Conservation (phyloP, 768 basidiomycete species). For the Lentinula sp. region DNA sequence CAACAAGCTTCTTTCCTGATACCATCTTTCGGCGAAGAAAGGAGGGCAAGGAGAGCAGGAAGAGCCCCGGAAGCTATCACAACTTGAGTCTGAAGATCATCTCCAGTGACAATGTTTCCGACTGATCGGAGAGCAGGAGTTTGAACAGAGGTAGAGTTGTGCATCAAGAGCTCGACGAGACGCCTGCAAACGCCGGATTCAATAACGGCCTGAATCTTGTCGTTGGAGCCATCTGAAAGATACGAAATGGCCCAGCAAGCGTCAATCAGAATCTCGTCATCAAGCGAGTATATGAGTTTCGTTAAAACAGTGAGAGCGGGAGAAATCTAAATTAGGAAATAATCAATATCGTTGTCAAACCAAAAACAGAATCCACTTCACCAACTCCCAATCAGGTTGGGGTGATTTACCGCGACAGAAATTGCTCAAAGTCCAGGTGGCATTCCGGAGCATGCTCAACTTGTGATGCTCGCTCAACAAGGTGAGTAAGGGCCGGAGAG, state of each 20-base stretch:
- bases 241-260: conserved; percentile 99
- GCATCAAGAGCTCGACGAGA: conserved; percentile 95
- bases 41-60: conserved; percentile 84
- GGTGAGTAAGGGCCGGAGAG: conserved; percentile 85
- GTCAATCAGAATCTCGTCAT: conserved; percentile 98
- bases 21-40: conserved; percentile 96
- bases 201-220: conserved; percentile 99
- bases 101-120: conserved; percentile 98
- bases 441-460: conserved; percentile 96
- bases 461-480: conserved; percentile 96
- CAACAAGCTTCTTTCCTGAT: conserved; percentile 99
- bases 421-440: conserved; percentile 99
- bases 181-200: conserved; percentile 97
- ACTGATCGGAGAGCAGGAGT: conserved; percentile 98
- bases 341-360: conserved; percentile 13
- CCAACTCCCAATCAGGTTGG: conserved; percentile 97
- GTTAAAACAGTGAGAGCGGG: conserved; percentile 95
- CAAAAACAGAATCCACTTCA: conserved; percentile 31
- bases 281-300: conserved; percentile 97
- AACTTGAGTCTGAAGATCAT: conserved; percentile 98
- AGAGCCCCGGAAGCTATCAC: conserved; percentile 98
- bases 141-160: conserved; percentile 91
- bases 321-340: conserved; percentile 63
- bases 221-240: conserved; percentile 96
- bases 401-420: conserved; percentile 98